phyloP scores from a whole-genome alignment of 805 yeast genomes.

The Metschnikowia lachancei region DNA sequence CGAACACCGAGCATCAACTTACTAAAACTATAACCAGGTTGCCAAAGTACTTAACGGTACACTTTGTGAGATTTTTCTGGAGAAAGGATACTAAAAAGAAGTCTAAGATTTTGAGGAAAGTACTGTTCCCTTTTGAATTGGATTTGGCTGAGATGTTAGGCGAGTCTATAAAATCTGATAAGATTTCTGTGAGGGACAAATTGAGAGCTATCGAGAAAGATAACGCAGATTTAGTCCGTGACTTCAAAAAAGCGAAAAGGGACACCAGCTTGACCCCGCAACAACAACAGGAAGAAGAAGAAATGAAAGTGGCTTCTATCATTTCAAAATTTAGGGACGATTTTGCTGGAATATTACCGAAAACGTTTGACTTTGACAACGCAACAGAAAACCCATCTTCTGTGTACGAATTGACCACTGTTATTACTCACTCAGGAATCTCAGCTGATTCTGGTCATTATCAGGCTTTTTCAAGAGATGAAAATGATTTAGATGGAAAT shows the following conservation, averaged over 20 bases:
- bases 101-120: slow-evolving; percentile 91
- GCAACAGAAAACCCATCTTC: slow-evolving; percentile 83
- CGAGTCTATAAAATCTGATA: slow-evolving; percentile 64
- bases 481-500: slow-evolving; percentile 58
- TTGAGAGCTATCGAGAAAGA: slow-evolving; percentile 74
- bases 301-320: slow-evolving; percentile 46
- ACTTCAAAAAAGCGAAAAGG: slow-evolving; percentile 61
- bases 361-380: slow-evolving; percentile 22
- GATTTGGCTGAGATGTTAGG: slow-evolving; percentile 86
- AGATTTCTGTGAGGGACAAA: slow-evolving; percentile 72
- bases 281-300: slow-evolving; percentile 56
- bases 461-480: slow-evolving; percentile 82
- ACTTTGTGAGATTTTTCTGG: slow-evolving; percentile 95
- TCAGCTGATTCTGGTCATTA: slow-evolving; percentile 98
- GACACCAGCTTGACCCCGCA: slow-evolving; percentile 40
- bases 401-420: slow-evolving; percentile 75
- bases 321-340: slow-evolving; percentile 51
- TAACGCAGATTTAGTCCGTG: slow-evolving; percentile 67
- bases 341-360: slow-evolving; percentile 43
- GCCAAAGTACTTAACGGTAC: slow-evolving; percentile 86
- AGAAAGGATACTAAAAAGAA: slow-evolving; percentile 86
- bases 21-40: slow-evolving; percentile 62
- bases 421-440: slow-evolving; percentile 92
- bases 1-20: slow-evolving; percentile 70
- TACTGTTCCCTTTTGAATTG: slow-evolving; percentile 88